Evolutionary conservation across 106 monocot species (phyloP), one percentile per base, ranked within the genome.

Genomic region (Dioscorea zingiberensis): DNA sequence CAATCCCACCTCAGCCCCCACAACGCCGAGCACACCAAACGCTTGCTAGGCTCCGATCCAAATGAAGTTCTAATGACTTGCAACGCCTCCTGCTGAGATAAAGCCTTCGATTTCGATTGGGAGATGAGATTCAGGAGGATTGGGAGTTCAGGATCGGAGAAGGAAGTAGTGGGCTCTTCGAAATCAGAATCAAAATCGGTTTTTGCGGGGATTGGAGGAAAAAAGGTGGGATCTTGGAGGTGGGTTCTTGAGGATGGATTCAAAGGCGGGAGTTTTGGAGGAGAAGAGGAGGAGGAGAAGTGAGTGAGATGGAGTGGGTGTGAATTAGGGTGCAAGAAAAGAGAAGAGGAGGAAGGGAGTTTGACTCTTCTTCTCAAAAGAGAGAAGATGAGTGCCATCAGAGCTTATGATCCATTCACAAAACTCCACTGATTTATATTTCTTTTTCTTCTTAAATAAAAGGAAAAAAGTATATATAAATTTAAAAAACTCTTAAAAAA

Each of bases 1-100:
- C 83, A 81, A 27, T 93, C 89, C 17, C 58, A 21, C 64, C 84
- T 64, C 55, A 94, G 81, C 79, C 77, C 77, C 94, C 94, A 87
- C 4, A 94, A 69, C 0, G 84, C 86, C 5, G 55, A 67, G 67
- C 73, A 57, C 27, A 80, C 68, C 71, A 90, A 64, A 23, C 51
- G 70, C 62, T 28, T 66, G 10, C 78, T 70, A 12, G 54, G 77
- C 32, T 45, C 25, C 38, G 73, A 23, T 13, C 44, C 32, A 9
- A 55, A 77, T 0, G 84, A 81, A n/a, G 47, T 54, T 22, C 61
- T 62, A 8, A 89, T 62, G 56, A 74, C 26, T 5, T 44, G 45
- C 48, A 86, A 44, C 0, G 85, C 83, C 55, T 88, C 78, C 10
- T 74, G 65, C 22, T 55, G 69, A 4, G 80, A 61, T 0, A 66